phyloP scores from a whole-genome alignment of 352 stramenopile genomes.

The Pythium plurisporium region DNA sequence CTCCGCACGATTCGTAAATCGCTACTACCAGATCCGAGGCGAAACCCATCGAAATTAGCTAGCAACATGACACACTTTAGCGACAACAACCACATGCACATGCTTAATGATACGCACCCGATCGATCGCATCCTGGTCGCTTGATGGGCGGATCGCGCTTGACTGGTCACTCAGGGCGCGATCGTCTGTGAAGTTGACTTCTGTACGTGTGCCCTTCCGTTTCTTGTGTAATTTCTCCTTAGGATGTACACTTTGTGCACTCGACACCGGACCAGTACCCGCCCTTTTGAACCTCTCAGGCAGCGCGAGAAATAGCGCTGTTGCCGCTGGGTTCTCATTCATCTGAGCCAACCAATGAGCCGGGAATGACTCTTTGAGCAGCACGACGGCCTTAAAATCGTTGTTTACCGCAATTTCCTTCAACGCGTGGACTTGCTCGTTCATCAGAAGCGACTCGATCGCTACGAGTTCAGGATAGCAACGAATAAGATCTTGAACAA shows the following conservation, averaged over 20 bases:
- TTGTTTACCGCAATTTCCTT: slow-evolving; percentile 26
- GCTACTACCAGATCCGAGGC: slow-evolving; percentile 36
- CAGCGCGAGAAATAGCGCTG: slow-evolving; percentile 25
- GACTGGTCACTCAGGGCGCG: background rate
- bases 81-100: background rate
- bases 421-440: slow-evolving; percentile 24
- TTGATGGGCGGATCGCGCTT: background rate
- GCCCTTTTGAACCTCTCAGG: slow-evolving; percentile 9
- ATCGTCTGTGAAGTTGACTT: slow-evolving; percentile 15
- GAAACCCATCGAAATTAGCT: slow-evolving; percentile 67
- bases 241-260: background rate
- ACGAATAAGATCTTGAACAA: slow-evolving; percentile 9
- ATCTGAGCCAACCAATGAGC: slow-evolving; percentile 31
- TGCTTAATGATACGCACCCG: slow-evolving; percentile 28
- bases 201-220: background rate
- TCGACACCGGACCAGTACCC: background rate
- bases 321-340: slow-evolving; percentile 41
- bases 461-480: slow-evolving; percentile 12
- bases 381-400: slow-evolving; percentile 43
- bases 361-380: slow-evolving; percentile 45
- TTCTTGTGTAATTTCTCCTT: too few species aligned
- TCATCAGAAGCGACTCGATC: slow-evolving; percentile 19
- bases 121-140: slow-evolving; percentile 19
- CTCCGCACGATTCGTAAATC: slow-evolving; percentile 60
- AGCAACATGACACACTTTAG: slow-evolving; percentile 3